These are phyloP conservation scores for Verticillium klebahnii DNA, from an alignment of 2,329 filamentous ascomycete genomes.

Conservation along the genomic window DNA sequence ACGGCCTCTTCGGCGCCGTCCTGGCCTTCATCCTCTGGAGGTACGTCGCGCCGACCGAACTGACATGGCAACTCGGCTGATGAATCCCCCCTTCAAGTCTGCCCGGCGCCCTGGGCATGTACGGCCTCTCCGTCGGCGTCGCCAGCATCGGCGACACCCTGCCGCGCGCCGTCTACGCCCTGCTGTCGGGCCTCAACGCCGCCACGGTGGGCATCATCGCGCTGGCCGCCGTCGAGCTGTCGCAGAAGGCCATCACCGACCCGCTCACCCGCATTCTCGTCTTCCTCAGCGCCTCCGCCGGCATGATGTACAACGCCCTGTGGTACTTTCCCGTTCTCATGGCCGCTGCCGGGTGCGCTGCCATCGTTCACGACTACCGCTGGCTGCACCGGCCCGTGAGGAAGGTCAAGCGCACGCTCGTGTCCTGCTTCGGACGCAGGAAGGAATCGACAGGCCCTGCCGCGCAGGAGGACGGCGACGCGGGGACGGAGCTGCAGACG, in stretches of 20 bases:
- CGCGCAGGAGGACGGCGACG: constrained; percentile 2
- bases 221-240: constrained; percentile 62
- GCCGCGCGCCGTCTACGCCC: constrained; percentile 59
- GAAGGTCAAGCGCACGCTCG: neutral
- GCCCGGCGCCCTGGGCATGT: constrained; percentile 68
- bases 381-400: constrained; percentile 36
- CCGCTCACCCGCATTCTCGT: constrained; percentile 58
- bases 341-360: constrained; percentile 44
- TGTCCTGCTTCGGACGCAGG: neutral
- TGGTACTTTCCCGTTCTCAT: constrained; percentile 73
- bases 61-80: too few relatives aligned
- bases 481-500: neutral
- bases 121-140: constrained; percentile 60
- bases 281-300: constrained; percentile 58
- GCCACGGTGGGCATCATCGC: constrained; percentile 69
- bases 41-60: constrained; percentile 25
- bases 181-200: constrained; percentile 68
- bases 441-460: neutral
- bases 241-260: constrained; percentile 64
- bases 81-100: constrained; percentile 38
- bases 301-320: constrained; percentile 64
- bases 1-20: constrained; percentile 52
- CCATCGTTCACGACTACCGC: constrained; percentile 52
- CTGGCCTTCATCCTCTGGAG: constrained; percentile 61
- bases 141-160: constrained; percentile 53